Evolutionary conservation across 2,329 filamentous ascomycete species (phyloP), one percentile per base, ranked within the genome.

Genomic region (Fusarium sp.): DNA sequence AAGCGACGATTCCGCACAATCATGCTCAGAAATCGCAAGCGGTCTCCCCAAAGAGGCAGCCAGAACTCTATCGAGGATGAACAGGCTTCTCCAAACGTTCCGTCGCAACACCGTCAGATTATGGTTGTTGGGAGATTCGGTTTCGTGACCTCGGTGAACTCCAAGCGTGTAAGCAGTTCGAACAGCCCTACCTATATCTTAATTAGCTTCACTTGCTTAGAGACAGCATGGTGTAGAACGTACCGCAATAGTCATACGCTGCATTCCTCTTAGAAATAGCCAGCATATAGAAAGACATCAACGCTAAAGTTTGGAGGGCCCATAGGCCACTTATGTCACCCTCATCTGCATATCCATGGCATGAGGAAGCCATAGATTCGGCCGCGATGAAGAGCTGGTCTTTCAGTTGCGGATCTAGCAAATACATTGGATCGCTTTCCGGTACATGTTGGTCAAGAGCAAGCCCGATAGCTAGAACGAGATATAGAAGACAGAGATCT

Each of bases 221-320:
- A 1, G 4, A 6, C 3, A 43, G 12, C 24, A 15, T 6, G 12
- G 39, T 4, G 12, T 25, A 4, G 25, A 19, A 62, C 77, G 73
- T 75, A 82, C 88, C 87, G 43, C 85, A 80, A 56, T 88, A 86
- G 13, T 81, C 80, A 73, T 87, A 88, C 0, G 88, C 85, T 6
- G 85, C 83, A 64, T 89, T 89, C 13, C 85, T 79, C 71, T 84
- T 87, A 1, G 86, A 86, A 12, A 86, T 80, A 3, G 82, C 79
- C 13, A 90, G 74, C 81, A 84, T 86, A 67, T 89, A 91, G 3
- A 89, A 73, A 0, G 87, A 81, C 83, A 90, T 89, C 32, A 91
- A 74, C 1, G 85, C 75, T 39, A 89, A 75, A 3, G 86, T 85
- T 68, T 90, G 87, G 42, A 90, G 81, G 11, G 85, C 85, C 84